phyloP scores from a whole-genome alignment of 208 protist species.

The Crithidia expoeki region DNA sequence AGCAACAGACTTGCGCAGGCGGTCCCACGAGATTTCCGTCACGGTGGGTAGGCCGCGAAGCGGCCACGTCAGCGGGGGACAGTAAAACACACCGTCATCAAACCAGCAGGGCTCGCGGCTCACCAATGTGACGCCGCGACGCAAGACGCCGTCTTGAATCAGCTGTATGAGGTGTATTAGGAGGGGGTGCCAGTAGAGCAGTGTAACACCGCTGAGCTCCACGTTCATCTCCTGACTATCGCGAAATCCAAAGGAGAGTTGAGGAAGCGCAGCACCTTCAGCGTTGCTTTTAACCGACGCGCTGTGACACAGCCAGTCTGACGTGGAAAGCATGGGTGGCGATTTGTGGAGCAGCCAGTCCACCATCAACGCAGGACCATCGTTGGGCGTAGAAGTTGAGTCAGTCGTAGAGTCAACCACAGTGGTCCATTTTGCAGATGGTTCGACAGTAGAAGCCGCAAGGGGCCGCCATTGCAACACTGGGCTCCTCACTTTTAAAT shows the following conservation, averaged over 20 bases:
- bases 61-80: conserved; percentile 28
- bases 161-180: conserved; percentile 19
- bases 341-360: conserved; percentile 23
- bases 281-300: no score
- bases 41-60: not conserved
- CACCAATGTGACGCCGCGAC: conserved; percentile 17
- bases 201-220: not conserved
- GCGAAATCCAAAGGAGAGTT: conserved; percentile 14
- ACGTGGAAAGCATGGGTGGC: conserved; percentile 31
- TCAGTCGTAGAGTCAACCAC: conserved; percentile 11
- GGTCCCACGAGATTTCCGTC: conserved; percentile 16
- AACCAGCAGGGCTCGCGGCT: conserved; percentile 33
- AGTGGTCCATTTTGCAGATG: conserved; percentile 4
- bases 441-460: not conserved
- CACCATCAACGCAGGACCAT: not conserved
- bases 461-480: conserved; percentile 22
- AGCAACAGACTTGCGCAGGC: conserved; percentile 16
- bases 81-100: conserved; percentile 16
- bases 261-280: not conserved
- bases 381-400: not conserved
- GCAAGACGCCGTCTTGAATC: conserved; percentile 19
- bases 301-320: conserved; percentile 21
- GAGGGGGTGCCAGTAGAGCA: conserved; percentile 34
- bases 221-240: conserved; percentile 24
- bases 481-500: not conserved